A percentile compares a stretch with the other conserved stretches of the same genome.
phyloP scores from a whole-genome alignment of 768 basidiomycete genomes.

The Pisolithus microcarpus region DNA sequence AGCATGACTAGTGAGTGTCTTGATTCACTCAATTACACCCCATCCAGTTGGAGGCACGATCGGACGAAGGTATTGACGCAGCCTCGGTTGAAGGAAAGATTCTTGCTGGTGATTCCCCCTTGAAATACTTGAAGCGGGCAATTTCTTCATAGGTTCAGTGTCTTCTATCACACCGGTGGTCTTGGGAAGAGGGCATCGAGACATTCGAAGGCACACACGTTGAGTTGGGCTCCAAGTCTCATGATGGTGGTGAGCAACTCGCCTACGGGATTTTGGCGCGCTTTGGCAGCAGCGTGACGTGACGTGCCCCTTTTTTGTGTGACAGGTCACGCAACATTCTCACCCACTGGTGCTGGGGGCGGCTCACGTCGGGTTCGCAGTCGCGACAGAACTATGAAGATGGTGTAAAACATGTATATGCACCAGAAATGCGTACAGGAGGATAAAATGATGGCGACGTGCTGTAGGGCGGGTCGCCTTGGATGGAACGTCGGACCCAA shows the following conservation, averaged over 20 bases:
- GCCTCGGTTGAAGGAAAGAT: neutral
- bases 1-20: neutral
- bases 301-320: slow-evolving; percentile 6
- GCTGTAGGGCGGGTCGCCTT: no score
- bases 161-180: slow-evolving; percentile 5
- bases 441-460: neutral
- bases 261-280: slow-evolving; percentile 4
- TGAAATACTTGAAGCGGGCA: neutral
- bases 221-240: no score
- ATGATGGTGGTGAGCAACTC: neutral
- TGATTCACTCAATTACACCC: no score
- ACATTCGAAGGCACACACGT: neutral
- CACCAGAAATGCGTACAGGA: neutral
- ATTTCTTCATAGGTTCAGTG: neutral
- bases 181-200: slow-evolving; percentile 3
- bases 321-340: neutral
- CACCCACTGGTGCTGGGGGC: neutral
- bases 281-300: slow-evolving; percentile 1
- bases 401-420: neutral
- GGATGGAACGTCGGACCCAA: no score
- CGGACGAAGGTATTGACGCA: neutral
- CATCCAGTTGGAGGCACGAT: neutral
- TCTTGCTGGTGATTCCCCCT: neutral
- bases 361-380: neutral
- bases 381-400: neutral